These are phyloP conservation scores for Phytophthora sansomeana DNA, from an alignment of 352 stramenopile genomes.

Conservation along the genomic window DNA sequence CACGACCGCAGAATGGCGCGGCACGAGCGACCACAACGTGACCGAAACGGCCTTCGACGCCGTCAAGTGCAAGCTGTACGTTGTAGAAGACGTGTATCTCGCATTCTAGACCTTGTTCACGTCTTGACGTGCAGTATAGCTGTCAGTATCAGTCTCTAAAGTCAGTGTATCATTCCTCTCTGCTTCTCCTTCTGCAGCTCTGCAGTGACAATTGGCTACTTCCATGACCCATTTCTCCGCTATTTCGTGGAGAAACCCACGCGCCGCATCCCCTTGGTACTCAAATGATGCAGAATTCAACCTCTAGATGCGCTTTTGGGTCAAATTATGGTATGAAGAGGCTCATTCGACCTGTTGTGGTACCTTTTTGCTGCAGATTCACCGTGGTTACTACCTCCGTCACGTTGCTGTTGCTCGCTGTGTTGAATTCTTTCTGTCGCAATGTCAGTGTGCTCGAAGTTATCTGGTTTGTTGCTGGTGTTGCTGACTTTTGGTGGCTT, in stretches of 20 bases:
- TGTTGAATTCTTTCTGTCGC: conserved; percentile 60
- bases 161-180: conserved; percentile 23
- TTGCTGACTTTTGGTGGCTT: conserved; percentile 14
- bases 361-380: conserved; percentile 52
- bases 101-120: neutral
- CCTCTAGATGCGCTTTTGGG: neutral
- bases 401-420: conserved; percentile 63
- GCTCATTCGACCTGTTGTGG: conserved; percentile 3
- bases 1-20: conserved; percentile 26
- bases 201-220: conserved; percentile 65
- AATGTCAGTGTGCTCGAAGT: conserved; percentile 21
- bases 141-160: conserved; percentile 23
- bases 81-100: neutral
- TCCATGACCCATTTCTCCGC: conserved; percentile 64
- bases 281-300: neutral
- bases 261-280: conserved; percentile 72
- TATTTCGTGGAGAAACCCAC: conserved; percentile 70
- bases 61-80: conserved; percentile 81
- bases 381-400: conserved; percentile 81
- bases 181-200: conserved; percentile 41
- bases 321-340: neutral
- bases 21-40: conserved; percentile 82
- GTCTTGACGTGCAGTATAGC: neutral
- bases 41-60: conserved; percentile 81
- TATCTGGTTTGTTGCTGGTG: neutral